Evolutionary conservation across 2,329 filamentous ascomycete species (phyloP), one percentile per base, ranked within the genome.

Genomic region (Phaeosphaeriaceae sp.): DNA sequence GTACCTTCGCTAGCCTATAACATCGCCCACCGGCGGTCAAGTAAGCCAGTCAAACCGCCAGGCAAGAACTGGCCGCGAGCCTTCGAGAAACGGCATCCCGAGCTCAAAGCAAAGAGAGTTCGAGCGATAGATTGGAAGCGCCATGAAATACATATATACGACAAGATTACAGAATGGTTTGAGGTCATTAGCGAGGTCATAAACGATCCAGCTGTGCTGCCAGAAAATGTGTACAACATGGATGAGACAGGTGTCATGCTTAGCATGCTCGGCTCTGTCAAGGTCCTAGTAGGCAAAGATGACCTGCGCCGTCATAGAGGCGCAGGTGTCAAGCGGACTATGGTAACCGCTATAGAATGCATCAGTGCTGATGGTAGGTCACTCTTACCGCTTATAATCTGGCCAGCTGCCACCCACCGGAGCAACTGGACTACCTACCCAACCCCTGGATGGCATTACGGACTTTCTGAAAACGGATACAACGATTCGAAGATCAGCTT

Each of bases 401-500:
- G 36, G 52, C 59, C 49, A 33, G 50, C 57, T 20, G 39, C 48
- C 6, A 61, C 57, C 20, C 42, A 61, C 46, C 29, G 52, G 40
- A 57, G 50, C 35, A 63, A 55, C 35, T 63, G 40, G 52, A 47
- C 42, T 9, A 52, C 29, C 4, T 45, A 47, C 30, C 42, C 35
- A 3, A 58, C 56, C 32, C 56, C 60, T 47, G 33, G 54, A 29
- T 63, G 48, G 57, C 50, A 57, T 6, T 60, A 56, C 26, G 52
- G 44, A 6, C 26, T 18, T 23, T 60, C 48, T 41, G 40, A 55
- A 29, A 55, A 42, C 29, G 47, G 61, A 29, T 67, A 68, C 46
- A 58, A 52, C 30, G 49, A 74, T 49, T 70, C 61, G 7, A 59
- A 66, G 18, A 72, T 74, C 23, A 74, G 63, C 54, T 58, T 73